These are phyloP conservation scores for Medakamo hakoo DNA, from an alignment of 139 green algal genomes.

Conservation along the genomic window DNA sequence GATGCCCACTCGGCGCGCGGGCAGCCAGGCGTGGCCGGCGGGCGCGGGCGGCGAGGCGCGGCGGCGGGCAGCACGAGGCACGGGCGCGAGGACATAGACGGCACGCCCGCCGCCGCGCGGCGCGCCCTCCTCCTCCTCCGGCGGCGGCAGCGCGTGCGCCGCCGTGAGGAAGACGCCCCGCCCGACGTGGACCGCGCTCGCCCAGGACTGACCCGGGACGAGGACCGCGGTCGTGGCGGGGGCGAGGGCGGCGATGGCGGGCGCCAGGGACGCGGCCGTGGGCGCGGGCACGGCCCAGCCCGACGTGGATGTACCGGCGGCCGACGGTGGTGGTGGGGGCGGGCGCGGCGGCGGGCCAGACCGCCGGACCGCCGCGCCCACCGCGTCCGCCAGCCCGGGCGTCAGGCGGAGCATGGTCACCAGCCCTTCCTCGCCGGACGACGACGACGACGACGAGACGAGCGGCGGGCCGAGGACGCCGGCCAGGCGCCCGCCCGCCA, in stretches of 20 bases:
- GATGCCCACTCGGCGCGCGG: neutral
- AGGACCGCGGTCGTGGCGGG: neutral
- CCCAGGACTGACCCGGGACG: neutral
- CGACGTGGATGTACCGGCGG: too few species aligned
- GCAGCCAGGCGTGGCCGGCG: too few species aligned
- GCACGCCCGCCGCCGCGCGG: too few species aligned
- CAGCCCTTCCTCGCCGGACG: neutral
- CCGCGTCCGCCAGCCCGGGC: too few species aligned
- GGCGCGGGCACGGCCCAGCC: too few species aligned
- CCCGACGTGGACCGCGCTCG: neutral
- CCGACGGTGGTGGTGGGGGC: neutral
- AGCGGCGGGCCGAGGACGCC: too few species aligned
- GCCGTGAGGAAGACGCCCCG: neutral
- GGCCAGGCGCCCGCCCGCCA: too few species aligned
- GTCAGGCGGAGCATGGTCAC: neutral
- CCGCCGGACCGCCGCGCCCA: too few species aligned
- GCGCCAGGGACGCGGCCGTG: neutral
- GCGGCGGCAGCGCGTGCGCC: neutral
- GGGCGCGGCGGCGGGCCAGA: neutral
- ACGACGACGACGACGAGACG: too few species aligned
- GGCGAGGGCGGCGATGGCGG: too few species aligned
- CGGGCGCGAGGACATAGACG: neutral
- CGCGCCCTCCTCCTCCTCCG: neutral
- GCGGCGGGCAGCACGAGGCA: neutral
- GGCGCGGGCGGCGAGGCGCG: too few species aligned